A percentile compares a stretch with the other conserved stretches of the same genome.
These are phyloP conservation scores for Geum urbanum DNA, from an alignment of 306 rosid genomes.

Conservation along the genomic window DNA sequence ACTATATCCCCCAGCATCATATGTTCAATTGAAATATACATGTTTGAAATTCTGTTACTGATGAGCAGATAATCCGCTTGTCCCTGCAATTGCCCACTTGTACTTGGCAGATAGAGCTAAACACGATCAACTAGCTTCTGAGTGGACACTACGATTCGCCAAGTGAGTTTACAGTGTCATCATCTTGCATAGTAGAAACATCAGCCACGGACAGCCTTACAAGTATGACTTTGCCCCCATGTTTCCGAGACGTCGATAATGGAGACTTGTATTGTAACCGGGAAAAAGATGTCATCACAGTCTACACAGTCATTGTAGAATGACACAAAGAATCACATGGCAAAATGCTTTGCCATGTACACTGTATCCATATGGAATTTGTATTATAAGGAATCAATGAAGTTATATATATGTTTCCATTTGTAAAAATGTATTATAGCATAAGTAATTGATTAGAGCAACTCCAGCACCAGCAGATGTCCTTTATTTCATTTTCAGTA, in stretches of 20 bases:
- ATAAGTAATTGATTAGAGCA: neutral
- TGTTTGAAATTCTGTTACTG: neutral
- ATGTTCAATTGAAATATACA: neutral
- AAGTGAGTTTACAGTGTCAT: constrained; percentile 30
- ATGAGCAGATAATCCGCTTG: constrained; percentile 62
- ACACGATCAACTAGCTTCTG: constrained; percentile 72
- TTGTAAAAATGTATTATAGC: neutral
- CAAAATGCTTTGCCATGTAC: neutral
- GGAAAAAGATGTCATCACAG: too few relatives aligned
- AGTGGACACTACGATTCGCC: constrained; percentile 89
- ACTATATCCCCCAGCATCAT: neutral
- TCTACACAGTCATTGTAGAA: neutral
- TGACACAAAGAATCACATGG: neutral
- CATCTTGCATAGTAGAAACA: neutral
- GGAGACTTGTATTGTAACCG: neutral
- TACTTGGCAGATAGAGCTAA: constrained; percentile 67
- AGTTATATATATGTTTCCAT: too few relatives aligned
- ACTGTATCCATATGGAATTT: neutral
- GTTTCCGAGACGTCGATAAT: neutral
- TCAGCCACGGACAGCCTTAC: neutral
- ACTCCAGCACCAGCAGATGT: too few relatives aligned
- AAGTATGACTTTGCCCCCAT: neutral
- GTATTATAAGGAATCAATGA: too few relatives aligned
- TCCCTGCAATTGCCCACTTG: constrained; percentile 68
- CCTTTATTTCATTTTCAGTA: too few relatives aligned